Percentiles rank a stretch among this genome's conserved stretches.
phyloP scores from a whole-genome alignment of 2,329 filamentous ascomycete species.

The Diplodia mutila region DNA sequence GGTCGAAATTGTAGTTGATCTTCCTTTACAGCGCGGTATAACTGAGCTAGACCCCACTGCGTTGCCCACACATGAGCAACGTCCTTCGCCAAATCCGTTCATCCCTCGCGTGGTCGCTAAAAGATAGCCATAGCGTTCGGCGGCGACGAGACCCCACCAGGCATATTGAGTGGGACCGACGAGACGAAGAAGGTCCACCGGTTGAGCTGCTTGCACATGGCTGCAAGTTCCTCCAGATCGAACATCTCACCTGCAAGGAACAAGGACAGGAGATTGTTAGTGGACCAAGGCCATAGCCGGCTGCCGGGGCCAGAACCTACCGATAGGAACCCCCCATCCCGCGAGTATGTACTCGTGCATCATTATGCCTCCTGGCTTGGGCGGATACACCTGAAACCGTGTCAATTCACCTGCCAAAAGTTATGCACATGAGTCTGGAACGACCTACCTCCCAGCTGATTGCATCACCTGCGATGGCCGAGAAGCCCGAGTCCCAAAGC shows the following conservation, averaged over 20 bases:
- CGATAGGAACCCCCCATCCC: slow-evolving; percentile 55
- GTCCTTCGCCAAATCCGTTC: background rate
- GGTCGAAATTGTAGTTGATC: background rate
- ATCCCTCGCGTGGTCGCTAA: slow-evolving; percentile 28
- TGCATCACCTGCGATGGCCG: slow-evolving; percentile 51
- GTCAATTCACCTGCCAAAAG: background rate
- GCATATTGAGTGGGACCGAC: slow-evolving; percentile 60
- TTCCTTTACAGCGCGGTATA: background rate
- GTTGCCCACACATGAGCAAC: background rate
- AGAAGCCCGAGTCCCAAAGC: slow-evolving; percentile 54
- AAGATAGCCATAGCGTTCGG: slow-evolving; percentile 45
- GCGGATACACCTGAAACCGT: slow-evolving; percentile 19
- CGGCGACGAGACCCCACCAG: slow-evolving; percentile 45
- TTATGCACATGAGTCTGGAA: background rate
- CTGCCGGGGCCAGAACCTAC: background rate
- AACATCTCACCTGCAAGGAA: slow-evolving; percentile 40
- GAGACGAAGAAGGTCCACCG: slow-evolving; percentile 65
- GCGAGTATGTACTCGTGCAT: slow-evolving; percentile 50
- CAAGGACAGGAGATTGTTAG: background rate
- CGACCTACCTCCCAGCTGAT: slow-evolving; percentile 50
- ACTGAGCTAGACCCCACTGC: background rate
- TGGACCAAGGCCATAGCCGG: background rate
- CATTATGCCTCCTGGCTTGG: slow-evolving; percentile 10
- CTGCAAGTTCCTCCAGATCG: slow-evolving; percentile 56
- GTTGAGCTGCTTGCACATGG: slow-evolving; percentile 57